Conservation (phyloP, 163 green algal genomes). For the Scenedesmus sp. region DNA sequence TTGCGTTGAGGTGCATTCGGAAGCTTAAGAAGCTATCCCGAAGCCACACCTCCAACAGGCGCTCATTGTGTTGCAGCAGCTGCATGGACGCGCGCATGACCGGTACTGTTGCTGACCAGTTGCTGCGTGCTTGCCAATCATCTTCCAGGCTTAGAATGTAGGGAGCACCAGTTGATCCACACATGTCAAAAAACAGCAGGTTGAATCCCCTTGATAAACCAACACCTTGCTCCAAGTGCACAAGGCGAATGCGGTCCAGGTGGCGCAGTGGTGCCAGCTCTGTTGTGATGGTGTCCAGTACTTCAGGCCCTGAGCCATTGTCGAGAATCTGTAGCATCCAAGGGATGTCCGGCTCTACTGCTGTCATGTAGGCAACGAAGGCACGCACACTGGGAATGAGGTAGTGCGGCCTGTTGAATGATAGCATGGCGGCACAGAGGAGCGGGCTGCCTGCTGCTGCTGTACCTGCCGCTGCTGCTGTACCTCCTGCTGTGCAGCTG, state of each 20-base stretch:
- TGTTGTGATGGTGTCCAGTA: not conserved
- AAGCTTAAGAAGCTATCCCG: no score
- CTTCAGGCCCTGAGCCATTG: not conserved
- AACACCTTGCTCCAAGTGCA: not conserved
- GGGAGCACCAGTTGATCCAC: not conserved
- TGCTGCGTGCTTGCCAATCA: not conserved
- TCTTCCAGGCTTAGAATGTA: conserved; percentile 10
- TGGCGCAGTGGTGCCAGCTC: not conserved
- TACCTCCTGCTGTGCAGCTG: no score
- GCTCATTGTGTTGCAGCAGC: not conserved
- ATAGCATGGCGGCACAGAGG: not conserved
- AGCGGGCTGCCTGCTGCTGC: no score
- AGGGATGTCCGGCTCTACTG: not conserved
- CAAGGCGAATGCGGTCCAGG: not conserved
- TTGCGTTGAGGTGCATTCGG: no score
- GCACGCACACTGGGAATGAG: not conserved
- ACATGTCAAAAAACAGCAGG: conserved; percentile 14
- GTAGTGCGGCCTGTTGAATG: conserved; percentile 2
- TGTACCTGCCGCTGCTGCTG: no score
- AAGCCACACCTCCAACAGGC: not conserved
- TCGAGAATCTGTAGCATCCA: not conserved
- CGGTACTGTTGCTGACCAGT: not conserved
- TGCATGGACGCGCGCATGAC: not conserved
- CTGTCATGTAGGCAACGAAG: not conserved
- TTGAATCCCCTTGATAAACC: not conserved